These are phyloP conservation scores for Cymbopogon flexuosus DNA, from an alignment of 202 grass and related monocot genomes.

Conservation along the genomic window DNA sequence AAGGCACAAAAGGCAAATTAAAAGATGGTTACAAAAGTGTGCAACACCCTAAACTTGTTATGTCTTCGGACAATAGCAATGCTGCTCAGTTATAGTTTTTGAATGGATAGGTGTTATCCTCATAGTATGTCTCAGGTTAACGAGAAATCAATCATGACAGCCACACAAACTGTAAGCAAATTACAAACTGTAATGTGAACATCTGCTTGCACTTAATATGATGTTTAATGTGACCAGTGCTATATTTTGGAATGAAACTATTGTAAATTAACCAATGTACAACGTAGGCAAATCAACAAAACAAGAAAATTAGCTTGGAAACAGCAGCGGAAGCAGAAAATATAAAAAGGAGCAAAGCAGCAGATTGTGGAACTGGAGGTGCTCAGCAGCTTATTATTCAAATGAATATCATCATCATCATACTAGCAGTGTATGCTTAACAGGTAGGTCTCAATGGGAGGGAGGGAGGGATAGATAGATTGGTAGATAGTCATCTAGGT, in stretches of 20 bases:
- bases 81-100: constrained; percentile 34
- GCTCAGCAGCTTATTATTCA: constrained; percentile 15
- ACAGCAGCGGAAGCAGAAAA: background rate
- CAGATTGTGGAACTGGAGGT: constrained; percentile 27
- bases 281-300: background rate
- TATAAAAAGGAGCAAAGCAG: background rate
- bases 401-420: background rate
- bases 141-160: constrained; percentile 42
- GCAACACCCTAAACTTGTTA: background rate
- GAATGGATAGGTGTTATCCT: constrained; percentile 41
- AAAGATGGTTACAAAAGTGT: background rate
- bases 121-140: constrained; percentile 43
- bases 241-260: background rate
- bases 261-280: background rate
- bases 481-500: too few species aligned
- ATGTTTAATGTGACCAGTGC: background rate
- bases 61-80: background rate
- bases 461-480: background rate
- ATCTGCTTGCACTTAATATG: background rate
- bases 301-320: background rate
- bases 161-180: background rate
- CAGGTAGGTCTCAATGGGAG: background rate
- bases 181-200: background rate
- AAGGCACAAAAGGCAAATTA: background rate
- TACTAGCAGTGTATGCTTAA: background rate